phyloP scores from a whole-genome alignment of 2,329 filamentous ascomycete genomes.

The Fusarium luffae region DNA sequence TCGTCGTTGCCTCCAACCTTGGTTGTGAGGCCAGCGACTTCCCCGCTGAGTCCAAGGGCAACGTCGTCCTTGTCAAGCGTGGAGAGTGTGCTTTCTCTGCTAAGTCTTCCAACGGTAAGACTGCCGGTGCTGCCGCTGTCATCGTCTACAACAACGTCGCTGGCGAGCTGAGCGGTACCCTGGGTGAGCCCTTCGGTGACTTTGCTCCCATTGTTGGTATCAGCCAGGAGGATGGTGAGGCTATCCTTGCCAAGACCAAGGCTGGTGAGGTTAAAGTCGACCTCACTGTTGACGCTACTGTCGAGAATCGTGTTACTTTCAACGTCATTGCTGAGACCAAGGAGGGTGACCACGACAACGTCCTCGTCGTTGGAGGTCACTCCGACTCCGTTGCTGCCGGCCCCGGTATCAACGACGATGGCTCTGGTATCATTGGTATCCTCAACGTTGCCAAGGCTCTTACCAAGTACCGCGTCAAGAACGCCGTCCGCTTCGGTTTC shows the following conservation, averaged over 20 bases:
- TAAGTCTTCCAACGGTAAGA: slow-evolving; percentile 67
- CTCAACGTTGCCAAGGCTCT: slow-evolving; percentile 60
- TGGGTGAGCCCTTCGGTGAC: slow-evolving; percentile 59
- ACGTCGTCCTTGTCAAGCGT: slow-evolving; percentile 69
- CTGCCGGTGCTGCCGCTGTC: slow-evolving; percentile 66
- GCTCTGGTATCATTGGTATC: slow-evolving; percentile 63
- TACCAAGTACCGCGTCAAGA: slow-evolving; percentile 57
- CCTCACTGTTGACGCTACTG: slow-evolving; percentile 59
- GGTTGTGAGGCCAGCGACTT: slow-evolving; percentile 67
- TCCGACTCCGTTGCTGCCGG: slow-evolving; percentile 61
- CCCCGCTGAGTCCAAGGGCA: slow-evolving; percentile 62
- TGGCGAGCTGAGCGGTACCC: slow-evolving; percentile 63
- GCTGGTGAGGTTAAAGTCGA: slow-evolving; percentile 49
- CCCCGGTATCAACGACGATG: slow-evolving; percentile 72
- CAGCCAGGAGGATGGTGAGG: slow-evolving; percentile 57
- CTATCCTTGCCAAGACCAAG: slow-evolving; percentile 47
- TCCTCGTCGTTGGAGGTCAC: slow-evolving; percentile 60
- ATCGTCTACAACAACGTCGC: slow-evolving; percentile 72
- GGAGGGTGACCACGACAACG: slow-evolving; percentile 60
- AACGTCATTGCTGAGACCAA: slow-evolving; percentile 64
- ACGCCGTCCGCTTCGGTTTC: slow-evolving; percentile 62
- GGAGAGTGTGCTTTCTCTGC: slow-evolving; percentile 68
- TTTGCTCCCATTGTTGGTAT: slow-evolving; percentile 66
- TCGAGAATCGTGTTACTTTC: slow-evolving; percentile 60
- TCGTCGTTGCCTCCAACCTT: slow-evolving; percentile 62